Percentiles rank a stretch among this genome's conserved stretches.
Conservation (phyloP, 176 grass and related monocot species). For the maize (Zea mays) region Zm-B73-REFERENCE-NAM-5.0 NC_050100.1:208082501-208083000, state of each 20-base stretch:
- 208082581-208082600: not conserved
- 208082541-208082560: not conserved
- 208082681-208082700: constrained; percentile 86
- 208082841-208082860: not conserved
- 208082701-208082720: constrained; percentile 78
- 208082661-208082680: constrained; percentile 93
- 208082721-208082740: constrained; percentile 82
- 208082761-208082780: constrained; percentile 56
- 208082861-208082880: not conserved
- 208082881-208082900: not conserved
- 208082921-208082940: not conserved
- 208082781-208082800: not conserved
- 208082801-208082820: not conserved
- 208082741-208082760: constrained; percentile 86
- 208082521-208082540: not conserved
- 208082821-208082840: not conserved
- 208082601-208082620: not conserved
- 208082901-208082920: not conserved
- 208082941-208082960: not conserved
- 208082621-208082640: constrained; percentile 23
- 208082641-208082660: constrained; percentile 65
- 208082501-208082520: constrained; percentile 20
- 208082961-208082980: not conserved
- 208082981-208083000: not conserved
- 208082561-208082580: not conserved